phyloP scores from a whole-genome alignment of 345 rosid genomes.

The Dipteronia dyeriana region DNA sequence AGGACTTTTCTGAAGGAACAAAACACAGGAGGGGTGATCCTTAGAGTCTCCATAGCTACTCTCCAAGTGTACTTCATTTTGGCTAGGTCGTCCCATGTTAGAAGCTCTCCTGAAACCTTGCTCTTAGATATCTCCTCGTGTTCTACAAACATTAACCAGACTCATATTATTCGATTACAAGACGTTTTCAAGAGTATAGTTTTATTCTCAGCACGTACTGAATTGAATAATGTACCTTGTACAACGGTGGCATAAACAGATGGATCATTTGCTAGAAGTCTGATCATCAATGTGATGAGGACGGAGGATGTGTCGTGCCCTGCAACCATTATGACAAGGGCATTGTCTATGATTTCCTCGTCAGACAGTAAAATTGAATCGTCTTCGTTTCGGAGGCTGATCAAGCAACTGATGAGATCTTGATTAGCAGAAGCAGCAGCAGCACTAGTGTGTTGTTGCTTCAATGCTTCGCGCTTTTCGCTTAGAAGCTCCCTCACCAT shows the following conservation, averaged over 20 bases:
- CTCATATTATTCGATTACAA: background rate
- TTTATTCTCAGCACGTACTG: too few species aligned
- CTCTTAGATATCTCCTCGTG: conserved; percentile 7
- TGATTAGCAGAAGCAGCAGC: conserved; percentile 14
- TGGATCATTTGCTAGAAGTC: conserved; percentile 25
- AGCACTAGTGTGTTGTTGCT: background rate
- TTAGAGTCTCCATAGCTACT: conserved; percentile 36
- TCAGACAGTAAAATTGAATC: background rate
- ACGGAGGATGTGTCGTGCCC: conserved; percentile 36
- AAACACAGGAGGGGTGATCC: conserved; percentile 35
- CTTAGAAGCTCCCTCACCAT: background rate
- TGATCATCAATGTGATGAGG: conserved; percentile 28
- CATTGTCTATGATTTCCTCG: conserved; percentile 28
- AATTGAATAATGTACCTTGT: conserved; percentile 12
- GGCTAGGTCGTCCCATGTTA: conserved; percentile 43
- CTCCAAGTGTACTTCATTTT: conserved; percentile 45
- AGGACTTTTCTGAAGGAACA: conserved; percentile 26
- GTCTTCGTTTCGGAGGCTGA: background rate
- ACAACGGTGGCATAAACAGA: conserved; percentile 16
- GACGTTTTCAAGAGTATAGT: too few species aligned
- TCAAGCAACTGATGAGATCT: conserved; percentile 31
- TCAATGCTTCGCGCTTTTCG: conserved; percentile 16
- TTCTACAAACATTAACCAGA: background rate
- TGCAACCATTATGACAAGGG: conserved; percentile 16
- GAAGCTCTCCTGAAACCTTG: conserved; percentile 16